Evolutionary conservation across 2,329 filamentous ascomycete species (phyloP), one percentile per base, ranked within the genome.

Genomic region (Calonectria naviculata): DNA sequence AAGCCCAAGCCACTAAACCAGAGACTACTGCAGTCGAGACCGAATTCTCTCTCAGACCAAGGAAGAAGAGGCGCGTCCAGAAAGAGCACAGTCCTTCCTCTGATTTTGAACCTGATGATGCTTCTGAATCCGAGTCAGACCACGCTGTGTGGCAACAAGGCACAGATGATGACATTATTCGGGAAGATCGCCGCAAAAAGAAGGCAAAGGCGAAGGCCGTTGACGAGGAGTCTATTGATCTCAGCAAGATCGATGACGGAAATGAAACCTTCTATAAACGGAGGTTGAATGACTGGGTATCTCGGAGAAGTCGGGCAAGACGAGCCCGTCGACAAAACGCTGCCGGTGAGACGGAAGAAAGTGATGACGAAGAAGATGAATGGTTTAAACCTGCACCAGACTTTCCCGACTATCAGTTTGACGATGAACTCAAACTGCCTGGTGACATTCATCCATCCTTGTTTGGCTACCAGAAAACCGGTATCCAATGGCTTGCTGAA

Each of bases 381-480:
- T 98, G 95, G 92, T 91, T 94, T 75, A 93, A 94, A 78, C 94
- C 95, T 5, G 95, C 97, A 75, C 97, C 97, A 0, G 94, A 93
- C 42, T 90, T 93, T 42, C 87, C 93, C 0, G 95, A 98, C 81
- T 89, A 94, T 60, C 84, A 88, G 6, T 91, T 98, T 61, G 92
- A 93, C 64, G 93, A 94, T 44, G 93, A 90, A 4, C 90, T 97
- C 68, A 93, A 90, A 63, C 87, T 99, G 5, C 97, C 97, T 1
- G 97, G 97, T 2, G 97, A 99, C 78, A 96, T 99, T 9, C 95
- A 94, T 75, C 95, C 95, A 0, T 95, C 95, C 3, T 86, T 99
- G 0, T 99, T 98, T 78, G 95, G 97, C 73, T 99, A 99, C 76
- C 97, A 99, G 79, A 98, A 98, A 82, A 98, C 95, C 0, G 95